Evolutionary conservation across 106 monocot species (phyloP).

Genomic region (Apostasia ramifera): DNA sequence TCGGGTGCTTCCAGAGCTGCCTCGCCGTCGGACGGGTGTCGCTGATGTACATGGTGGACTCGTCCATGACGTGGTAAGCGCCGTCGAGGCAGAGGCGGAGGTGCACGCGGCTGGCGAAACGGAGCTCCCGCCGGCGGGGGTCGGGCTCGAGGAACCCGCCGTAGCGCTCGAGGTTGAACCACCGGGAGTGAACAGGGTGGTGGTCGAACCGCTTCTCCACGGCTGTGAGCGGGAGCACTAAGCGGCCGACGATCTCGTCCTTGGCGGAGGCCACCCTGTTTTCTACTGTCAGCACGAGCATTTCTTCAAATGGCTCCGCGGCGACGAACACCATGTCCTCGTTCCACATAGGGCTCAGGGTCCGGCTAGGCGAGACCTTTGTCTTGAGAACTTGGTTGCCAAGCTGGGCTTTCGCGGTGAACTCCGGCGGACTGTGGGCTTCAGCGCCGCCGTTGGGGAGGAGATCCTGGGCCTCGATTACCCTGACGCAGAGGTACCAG

Average conservation of each 20-base stretch:
- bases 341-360: conserved; percentile 40
- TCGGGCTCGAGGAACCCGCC: conserved; percentile 36
- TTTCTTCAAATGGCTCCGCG: conserved; percentile 59
- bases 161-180: conserved; percentile 58
- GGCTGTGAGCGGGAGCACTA: conserved; percentile 32
- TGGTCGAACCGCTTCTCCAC: conserved; percentile 67
- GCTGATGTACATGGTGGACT: conserved; percentile 72
- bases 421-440: conserved; percentile 1
- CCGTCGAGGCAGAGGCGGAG: conserved; percentile 58
- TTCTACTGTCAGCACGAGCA: conserved; percentile 36
- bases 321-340: conserved; percentile 58
- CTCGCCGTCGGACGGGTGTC: conserved; percentile 57
- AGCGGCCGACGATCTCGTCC: conserved; percentile 51
- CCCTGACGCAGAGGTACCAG: conserved; percentile 42
- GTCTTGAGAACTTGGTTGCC: conserved; percentile 43
- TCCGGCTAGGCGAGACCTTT: conserved; percentile 8
- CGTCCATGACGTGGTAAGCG: conserved; percentile 67
- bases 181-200: conserved; percentile 51
- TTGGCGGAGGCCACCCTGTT: conserved; percentile 29
- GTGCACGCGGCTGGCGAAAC: conserved; percentile 52
- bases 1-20: conserved; percentile 62
- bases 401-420: conserved; percentile 11
- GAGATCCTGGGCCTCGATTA: conserved; percentile 49
- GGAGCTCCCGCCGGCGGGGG: conserved; percentile 41
- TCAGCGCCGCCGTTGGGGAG: conserved; percentile 15